Conservation (phyloP, 192 early-diverging fungal genomes). For the Backusella westeae region DNA sequence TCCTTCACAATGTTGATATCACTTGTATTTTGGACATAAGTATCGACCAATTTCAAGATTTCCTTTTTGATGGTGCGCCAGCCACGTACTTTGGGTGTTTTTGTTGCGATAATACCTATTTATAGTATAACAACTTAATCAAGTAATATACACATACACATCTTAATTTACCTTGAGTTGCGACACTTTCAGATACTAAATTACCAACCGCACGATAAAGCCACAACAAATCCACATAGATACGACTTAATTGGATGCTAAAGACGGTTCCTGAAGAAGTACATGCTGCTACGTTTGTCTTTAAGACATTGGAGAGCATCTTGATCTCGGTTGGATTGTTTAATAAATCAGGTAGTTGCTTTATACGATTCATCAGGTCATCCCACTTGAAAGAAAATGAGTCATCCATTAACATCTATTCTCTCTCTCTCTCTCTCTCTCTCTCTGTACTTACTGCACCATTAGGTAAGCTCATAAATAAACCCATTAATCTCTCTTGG, state of each 20-base stretch:
- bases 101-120: slow-evolving; percentile 72
- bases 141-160: too few relatives aligned
- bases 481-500: slow-evolving; percentile 80
- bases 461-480: slow-evolving; percentile 92
- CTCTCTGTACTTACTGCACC: slow-evolving; percentile 48
- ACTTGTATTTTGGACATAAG: slow-evolving; percentile 83
- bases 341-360: slow-evolving; percentile 61
- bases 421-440: not conserved
- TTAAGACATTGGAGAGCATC: slow-evolving; percentile 90
- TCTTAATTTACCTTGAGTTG: slow-evolving; percentile 48
- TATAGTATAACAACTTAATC: not conserved
- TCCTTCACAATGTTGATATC: slow-evolving; percentile 78
- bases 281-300: slow-evolving; percentile 93
- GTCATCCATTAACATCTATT: not conserved
- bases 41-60: slow-evolving; percentile 86
- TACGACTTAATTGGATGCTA: slow-evolving; percentile 82
- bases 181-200: slow-evolving; percentile 77
- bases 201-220: slow-evolving; percentile 90
- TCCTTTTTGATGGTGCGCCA: slow-evolving; percentile 97
- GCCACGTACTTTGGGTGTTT: slow-evolving; percentile 87
- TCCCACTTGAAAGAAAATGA: slow-evolving; percentile 61
- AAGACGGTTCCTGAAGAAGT: slow-evolving; percentile 84
- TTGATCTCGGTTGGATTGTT: slow-evolving; percentile 83
- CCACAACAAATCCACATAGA: slow-evolving; percentile 87
- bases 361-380: slow-evolving; percentile 67